Conservation (phyloP, 495 filamentous ascomycete genomes). For the Neurospora sp. region DNA sequence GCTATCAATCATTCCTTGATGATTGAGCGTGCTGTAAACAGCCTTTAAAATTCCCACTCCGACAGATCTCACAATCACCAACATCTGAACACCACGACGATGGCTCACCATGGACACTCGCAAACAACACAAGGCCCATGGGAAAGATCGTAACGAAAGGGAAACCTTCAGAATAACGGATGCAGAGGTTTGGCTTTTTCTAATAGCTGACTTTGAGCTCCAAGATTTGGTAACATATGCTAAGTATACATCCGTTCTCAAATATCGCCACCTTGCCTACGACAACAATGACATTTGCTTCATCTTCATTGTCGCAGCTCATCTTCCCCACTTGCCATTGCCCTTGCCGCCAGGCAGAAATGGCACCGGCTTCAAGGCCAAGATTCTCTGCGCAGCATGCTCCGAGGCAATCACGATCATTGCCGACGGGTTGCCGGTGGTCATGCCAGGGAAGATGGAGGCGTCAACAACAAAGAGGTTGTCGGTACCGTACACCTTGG, state of each 20-base stretch:
- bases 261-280: background rate
- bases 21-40: background rate
- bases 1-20: background rate
- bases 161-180: too few relatives aligned
- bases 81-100: background rate
- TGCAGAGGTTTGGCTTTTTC: background rate
- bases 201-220: background rate
- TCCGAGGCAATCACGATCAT: conserved; percentile 51
- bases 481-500: conserved; percentile 63
- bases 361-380: conserved; percentile 4
- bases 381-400: conserved; percentile 36
- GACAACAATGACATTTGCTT: background rate
- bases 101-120: background rate
- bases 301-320: background rate
- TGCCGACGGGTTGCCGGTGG: conserved; percentile 50
- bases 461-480: conserved; percentile 60
- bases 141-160: background rate
- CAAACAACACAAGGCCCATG: background rate
- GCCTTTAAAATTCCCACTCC: background rate
- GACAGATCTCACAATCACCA: background rate
- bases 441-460: conserved; percentile 54
- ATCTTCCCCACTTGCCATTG: background rate
- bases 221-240: background rate
- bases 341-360: background rate
- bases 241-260: background rate